These are phyloP conservation scores for Hypomontagnella monticulosa DNA, from an alignment of 495 filamentous ascomycete genomes.

Conservation along the genomic window DNA sequence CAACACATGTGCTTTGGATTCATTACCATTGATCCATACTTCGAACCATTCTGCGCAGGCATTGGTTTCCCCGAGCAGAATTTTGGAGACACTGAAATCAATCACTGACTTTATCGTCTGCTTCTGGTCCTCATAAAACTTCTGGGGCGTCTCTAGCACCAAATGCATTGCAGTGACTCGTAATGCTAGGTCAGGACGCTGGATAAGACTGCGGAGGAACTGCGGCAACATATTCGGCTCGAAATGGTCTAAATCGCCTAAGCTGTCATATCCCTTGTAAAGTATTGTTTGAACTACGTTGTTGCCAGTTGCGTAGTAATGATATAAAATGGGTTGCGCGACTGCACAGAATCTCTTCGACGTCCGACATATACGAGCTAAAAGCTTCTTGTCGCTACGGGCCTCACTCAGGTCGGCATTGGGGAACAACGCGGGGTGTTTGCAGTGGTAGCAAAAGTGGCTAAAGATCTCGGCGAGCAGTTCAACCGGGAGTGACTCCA, in stretches of 20 bases:
- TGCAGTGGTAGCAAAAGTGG: constrained; percentile 11
- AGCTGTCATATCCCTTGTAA: neutral
- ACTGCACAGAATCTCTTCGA: constrained; percentile 10
- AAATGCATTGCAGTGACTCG: constrained; percentile 8
- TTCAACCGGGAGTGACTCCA: constrained; percentile 14
- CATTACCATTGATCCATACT: neutral
- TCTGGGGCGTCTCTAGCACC: neutral
- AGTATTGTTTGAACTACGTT: neutral
- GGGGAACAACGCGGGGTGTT: neutral
- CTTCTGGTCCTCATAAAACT: neutral
- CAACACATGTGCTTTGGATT: neutral
- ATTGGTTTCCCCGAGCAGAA: neutral
- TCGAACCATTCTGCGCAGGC: neutral
- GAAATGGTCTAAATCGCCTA: neutral
- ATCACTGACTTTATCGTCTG: neutral
- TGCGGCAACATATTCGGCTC: neutral
- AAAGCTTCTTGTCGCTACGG: constrained; percentile 2
- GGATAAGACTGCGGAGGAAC: constrained; percentile 3
- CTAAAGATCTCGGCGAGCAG: constrained; percentile 10
- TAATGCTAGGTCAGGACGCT: constrained; percentile 8
- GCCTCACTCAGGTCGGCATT: neutral
- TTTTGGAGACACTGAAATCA: neutral
- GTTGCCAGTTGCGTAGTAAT: constrained; percentile 16
- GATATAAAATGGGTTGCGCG: constrained; percentile 14
- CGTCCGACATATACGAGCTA: constrained; percentile 3